Base-by-base conservation (phyloP, 345 rosid genomes). In the Brassica cretica region DNA sequence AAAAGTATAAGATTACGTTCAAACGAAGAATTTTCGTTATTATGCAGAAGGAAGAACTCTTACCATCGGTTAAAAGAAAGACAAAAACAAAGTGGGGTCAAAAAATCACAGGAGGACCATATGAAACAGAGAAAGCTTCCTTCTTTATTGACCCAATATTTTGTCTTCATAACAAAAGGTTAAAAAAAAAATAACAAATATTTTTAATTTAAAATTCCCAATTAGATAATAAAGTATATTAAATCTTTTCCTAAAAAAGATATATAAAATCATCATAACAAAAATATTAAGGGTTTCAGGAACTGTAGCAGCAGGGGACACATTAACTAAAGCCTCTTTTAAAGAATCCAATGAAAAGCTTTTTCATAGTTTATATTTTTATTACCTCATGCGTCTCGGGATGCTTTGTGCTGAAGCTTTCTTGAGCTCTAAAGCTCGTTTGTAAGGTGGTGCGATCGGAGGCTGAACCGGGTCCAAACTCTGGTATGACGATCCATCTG, bases 391-490 rank as follows among this genome's bases (percentile, higher is more conserved):
- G 82, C 32, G 82, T 71, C 70, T 64, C 49, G 49, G 49, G 27
- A 79, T 27, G 68, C 92, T 68, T 82, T 93, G 84, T 83, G 78
- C 81, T 58, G 93, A 85, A 80, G 98, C 94, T 82, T 95, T 93
- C 88, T 93, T 95, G 88, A 91, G 78, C 78, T 91, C 94, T 70
- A 93, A 94, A 37, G 96, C 97, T 82, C 94, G 83, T 86, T 88
- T 87, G 68, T 91, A 91, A 73, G 98, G 97, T 3, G 98, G 99
- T 9, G 97, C 97, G 55, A 91, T 90, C 8, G 99, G 98, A 15
- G 97, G 93, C 63, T 95, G 98, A 53, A 95, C 88, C 59, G 97
- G 97, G 81, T 91, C 93, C 82, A 95, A 80, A 80, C 94, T 90
- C 86, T 86, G 89, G 83, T 90, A 86, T 8, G 79, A 80, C n/a